These are phyloP conservation scores for Pigoraptor vietnamica DNA, from an alignment of 78 protist genomes.

Conservation along the genomic window DNA sequence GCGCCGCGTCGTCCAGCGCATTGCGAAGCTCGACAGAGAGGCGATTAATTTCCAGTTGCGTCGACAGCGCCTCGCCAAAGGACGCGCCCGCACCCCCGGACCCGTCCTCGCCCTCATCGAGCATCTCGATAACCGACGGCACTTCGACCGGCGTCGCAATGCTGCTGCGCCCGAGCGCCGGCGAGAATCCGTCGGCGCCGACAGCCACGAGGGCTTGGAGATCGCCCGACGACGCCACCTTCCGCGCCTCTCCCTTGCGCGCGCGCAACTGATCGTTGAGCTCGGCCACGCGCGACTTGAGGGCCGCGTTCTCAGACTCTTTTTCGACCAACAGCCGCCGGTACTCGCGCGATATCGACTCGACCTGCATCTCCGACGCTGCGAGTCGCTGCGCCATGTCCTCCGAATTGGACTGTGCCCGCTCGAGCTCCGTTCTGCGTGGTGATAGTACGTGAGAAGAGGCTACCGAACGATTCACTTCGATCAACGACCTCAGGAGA, in stretches of 20 bases:
- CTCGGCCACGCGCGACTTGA: neutral
- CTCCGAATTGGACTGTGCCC: neutral
- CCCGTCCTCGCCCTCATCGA: neutral
- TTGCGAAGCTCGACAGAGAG: neutral
- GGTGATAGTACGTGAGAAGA: neutral
- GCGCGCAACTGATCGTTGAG: neutral
- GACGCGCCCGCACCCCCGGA: neutral
- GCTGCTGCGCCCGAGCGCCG: neutral
- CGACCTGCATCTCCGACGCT: neutral
- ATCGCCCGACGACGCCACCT: neutral
- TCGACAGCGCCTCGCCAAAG: neutral
- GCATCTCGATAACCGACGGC: neutral
- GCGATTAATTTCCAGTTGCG: neutral
- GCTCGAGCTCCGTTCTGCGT: neutral
- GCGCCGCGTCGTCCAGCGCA: neutral
- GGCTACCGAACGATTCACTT: too few relatives aligned
- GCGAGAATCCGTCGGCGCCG: neutral
- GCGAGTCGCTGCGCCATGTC: neutral
- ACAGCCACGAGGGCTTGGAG: neutral
- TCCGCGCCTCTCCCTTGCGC: neutral
- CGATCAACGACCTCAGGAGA: too few relatives aligned
- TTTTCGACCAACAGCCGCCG: neutral
- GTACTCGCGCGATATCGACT: neutral
- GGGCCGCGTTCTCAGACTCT: neutral
- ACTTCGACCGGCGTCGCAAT: neutral